Evolutionary conservation across 2,329 filamentous ascomycete species (phyloP).

Genomic region (Orbilia javanica): DNA sequence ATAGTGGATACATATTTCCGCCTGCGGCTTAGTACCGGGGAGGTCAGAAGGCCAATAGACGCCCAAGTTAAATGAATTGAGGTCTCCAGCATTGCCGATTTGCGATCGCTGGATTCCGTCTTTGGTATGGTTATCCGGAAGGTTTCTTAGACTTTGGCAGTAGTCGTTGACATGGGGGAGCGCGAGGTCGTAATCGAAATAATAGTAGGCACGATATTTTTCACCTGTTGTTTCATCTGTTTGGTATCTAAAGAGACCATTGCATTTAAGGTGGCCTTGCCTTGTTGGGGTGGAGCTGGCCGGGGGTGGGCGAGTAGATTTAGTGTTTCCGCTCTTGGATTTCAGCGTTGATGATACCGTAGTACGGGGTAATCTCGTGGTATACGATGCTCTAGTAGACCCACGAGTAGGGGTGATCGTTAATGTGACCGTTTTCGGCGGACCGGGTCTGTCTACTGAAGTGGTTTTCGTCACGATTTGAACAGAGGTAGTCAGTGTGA

Average conservation of each 20-base stretch:
- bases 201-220: conserved; percentile 6
- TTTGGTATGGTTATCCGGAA: conserved; percentile 6
- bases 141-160: conserved; percentile 6
- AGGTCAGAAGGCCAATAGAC: conserved; percentile 21
- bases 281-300: neutral
- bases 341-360: no score
- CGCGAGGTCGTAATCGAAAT: conserved; percentile 25
- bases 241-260: conserved; percentile 1
- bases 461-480: neutral
- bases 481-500: neutral
- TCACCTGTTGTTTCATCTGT: neutral
- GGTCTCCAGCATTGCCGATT: neutral
- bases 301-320: neutral
- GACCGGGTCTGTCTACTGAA: neutral
- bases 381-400: no score
- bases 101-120: neutral
- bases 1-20: neutral
- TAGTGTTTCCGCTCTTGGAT: neutral
- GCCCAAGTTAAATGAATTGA: conserved; percentile 13
- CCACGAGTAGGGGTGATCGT: no score
- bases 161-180: conserved; percentile 11
- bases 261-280: conserved; percentile 3
- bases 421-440: neutral
- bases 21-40: conserved; percentile 1
- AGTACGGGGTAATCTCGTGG: no score